A percentile compares a stretch with the other conserved stretches of the same genome.
These are phyloP conservation scores for Aphanomyces invadans DNA, from an alignment of 352 stramenopile species.

Conservation along the genomic window DNA sequence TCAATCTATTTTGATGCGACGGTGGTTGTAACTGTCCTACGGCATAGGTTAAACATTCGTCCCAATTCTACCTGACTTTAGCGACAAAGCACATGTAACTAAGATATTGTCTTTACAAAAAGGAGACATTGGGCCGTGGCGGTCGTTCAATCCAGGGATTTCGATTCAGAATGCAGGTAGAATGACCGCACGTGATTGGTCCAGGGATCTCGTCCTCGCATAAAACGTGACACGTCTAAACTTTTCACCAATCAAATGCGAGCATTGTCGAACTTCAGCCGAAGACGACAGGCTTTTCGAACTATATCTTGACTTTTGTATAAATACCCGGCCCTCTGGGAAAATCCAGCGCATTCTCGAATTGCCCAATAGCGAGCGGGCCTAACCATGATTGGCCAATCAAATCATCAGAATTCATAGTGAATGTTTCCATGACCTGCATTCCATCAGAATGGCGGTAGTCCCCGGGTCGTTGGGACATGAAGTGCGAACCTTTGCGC, in stretches of 20 bases:
- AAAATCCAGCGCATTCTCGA: too few relatives aligned
- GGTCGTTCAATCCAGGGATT: background rate
- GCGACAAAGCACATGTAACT: too few relatives aligned
- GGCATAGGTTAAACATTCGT: background rate
- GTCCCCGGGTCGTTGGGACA: too few relatives aligned
- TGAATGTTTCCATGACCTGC: background rate
- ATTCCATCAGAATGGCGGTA: background rate
- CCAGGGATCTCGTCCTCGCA: too few relatives aligned
- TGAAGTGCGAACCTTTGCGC: too few relatives aligned
- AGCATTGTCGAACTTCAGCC: background rate
- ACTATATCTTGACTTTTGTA: background rate
- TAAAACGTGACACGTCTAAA: too few relatives aligned
- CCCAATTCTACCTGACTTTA: background rate
- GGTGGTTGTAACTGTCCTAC: conserved; percentile 1
- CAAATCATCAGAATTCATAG: background rate
- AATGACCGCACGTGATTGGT: background rate
- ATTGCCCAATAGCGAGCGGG: too few relatives aligned
- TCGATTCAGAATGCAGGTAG: background rate
- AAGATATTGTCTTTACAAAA: too few relatives aligned
- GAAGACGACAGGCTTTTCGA: background rate
- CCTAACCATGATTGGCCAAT: background rate
- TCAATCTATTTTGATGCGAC: conserved; percentile 1
- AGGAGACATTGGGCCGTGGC: too few relatives aligned
- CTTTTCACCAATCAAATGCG: background rate
- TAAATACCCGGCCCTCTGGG: too few relatives aligned